These are phyloP conservation scores for Capronia coronata DNA, from an alignment of 2,329 filamentous ascomycete genomes.

Conservation along the genomic window DNA sequence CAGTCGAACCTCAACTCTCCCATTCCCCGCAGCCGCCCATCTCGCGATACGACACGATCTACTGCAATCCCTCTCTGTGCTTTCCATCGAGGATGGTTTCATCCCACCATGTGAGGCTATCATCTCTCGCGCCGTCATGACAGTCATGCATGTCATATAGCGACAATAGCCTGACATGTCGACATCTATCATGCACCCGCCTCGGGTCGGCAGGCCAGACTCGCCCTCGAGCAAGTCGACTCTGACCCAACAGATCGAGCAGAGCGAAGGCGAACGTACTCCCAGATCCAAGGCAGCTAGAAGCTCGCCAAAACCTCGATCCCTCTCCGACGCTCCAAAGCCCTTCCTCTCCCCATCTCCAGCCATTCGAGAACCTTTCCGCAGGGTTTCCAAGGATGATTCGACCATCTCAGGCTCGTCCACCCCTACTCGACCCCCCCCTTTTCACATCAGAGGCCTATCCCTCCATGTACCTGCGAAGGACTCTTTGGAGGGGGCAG, in stretches of 20 bases:
- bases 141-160: background rate
- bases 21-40: background rate
- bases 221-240: constrained; percentile 21
- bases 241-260: constrained; percentile 25
- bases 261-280: constrained; percentile 24
- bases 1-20: background rate
- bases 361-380: constrained; percentile 49
- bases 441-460: constrained; percentile 57
- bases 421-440: constrained; percentile 65
- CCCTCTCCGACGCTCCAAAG: constrained; percentile 60
- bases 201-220: constrained; percentile 9
- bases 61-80: background rate
- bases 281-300: constrained; percentile 23
- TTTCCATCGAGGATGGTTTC: background rate
- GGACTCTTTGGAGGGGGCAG: constrained; percentile 29
- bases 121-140: constrained; percentile 1
- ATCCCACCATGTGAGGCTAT: background rate
- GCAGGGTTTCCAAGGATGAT: constrained; percentile 58
- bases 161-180: constrained; percentile 19
- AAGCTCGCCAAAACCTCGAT: constrained; percentile 50
- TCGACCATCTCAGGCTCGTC: constrained; percentile 54
- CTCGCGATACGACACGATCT: background rate
- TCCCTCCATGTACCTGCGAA: constrained; percentile 63
- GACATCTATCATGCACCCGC: constrained; percentile 21
- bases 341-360: constrained; percentile 55